Percentiles rank a stretch among this genome's conserved stretches.
phyloP scores from a whole-genome alignment of 1,284 basidiomycete species.

The Moesziomyces parantarcticus region DNA sequence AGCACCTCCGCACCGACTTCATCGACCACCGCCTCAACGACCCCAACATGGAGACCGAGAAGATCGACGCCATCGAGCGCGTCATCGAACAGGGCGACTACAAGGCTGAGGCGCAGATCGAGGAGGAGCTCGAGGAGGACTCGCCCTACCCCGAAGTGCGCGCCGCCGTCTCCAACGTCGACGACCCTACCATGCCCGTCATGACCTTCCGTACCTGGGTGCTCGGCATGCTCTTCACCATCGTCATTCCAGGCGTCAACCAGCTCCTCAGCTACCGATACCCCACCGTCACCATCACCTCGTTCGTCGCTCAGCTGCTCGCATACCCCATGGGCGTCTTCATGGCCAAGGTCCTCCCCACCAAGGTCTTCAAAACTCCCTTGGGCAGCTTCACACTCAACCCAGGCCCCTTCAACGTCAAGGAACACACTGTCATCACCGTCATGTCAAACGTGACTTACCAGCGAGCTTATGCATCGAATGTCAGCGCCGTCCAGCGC shows the following conservation, averaged over 20 bases:
- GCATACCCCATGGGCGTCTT: constrained; percentile 55
- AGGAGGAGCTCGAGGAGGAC: constrained; percentile 57
- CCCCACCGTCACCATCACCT: constrained; percentile 56
- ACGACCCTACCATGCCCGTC: constrained; percentile 63
- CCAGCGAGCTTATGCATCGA: constrained; percentile 66
- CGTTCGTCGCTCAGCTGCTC: constrained; percentile 56
- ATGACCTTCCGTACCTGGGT: constrained; percentile 63
- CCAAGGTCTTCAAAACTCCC: constrained; percentile 46
- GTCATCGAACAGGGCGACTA: constrained; percentile 55
- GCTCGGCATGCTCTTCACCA: constrained; percentile 58
- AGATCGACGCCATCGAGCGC: constrained; percentile 48
- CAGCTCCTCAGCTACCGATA: constrained; percentile 61
- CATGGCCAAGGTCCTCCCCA: constrained; percentile 52
- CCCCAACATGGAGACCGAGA: constrained; percentile 49
- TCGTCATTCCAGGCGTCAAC: constrained; percentile 61
- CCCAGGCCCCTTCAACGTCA: constrained; percentile 64
- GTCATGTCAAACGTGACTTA: constrained; percentile 70
- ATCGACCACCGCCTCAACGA: constrained; percentile 53
- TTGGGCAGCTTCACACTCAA: constrained; percentile 56
- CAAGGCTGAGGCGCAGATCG: constrained; percentile 49
- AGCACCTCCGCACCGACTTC: constrained; percentile 40
- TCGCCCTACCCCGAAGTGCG: constrained; percentile 65
- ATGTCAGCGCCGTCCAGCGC: constrained; percentile 62
- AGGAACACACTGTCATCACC: constrained; percentile 62
- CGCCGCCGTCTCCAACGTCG: constrained; percentile 62